Percentiles rank a stretch among this genome's conserved stretches.
These are phyloP conservation scores for Pyronema omphalodes DNA, from an alignment of 495 filamentous ascomycete genomes.

Conservation along the genomic window DNA sequence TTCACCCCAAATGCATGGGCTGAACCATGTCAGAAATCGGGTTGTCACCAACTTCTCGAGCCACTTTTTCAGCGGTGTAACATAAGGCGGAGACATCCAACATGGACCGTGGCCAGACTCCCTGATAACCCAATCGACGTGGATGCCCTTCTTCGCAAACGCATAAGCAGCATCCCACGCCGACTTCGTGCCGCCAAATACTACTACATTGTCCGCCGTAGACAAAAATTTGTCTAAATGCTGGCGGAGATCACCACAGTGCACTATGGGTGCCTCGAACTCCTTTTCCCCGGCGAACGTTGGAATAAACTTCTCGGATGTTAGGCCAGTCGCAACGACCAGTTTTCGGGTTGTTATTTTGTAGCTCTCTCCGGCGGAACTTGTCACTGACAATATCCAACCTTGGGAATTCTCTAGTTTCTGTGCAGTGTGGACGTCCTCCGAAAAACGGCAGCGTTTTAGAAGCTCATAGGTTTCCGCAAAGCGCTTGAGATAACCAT, in stretches of 20 bases:
- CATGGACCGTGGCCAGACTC: conserved; percentile 52
- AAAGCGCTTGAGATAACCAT: conserved; percentile 48
- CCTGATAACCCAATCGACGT: conserved; percentile 65
- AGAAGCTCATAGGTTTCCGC: conserved; percentile 39
- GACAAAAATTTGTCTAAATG: conserved; percentile 24
- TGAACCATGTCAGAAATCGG: conserved; percentile 46
- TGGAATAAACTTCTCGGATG: conserved; percentile 40
- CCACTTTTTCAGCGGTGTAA: conserved; percentile 42
- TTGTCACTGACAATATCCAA: conserved; percentile 29
- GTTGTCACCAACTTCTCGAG: conserved; percentile 48
- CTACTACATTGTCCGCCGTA: conserved; percentile 30
- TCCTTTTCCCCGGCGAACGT: conserved; percentile 30
- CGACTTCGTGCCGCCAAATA: conserved; percentile 58
- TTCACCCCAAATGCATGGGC: conserved; percentile 42
- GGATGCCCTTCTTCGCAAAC: conserved; percentile 42
- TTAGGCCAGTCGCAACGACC: conserved; percentile 52
- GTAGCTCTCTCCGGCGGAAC: conserved; percentile 12
- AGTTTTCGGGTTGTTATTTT: conserved; percentile 37
- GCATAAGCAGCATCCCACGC: conserved; percentile 60
- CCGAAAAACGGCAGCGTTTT: conserved; percentile 34
- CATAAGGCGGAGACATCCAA: conserved; percentile 50
- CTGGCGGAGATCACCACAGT: conserved; percentile 38
- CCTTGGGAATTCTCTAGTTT: conserved; percentile 20
- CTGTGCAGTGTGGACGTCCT: conserved; percentile 35
- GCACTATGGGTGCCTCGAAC: conserved; percentile 43